Evolutionary conservation across 2,329 filamentous ascomycete genomes (phyloP), one percentile per base, ranked within the genome.

Genomic region (Grosmannia serpens): DNA sequence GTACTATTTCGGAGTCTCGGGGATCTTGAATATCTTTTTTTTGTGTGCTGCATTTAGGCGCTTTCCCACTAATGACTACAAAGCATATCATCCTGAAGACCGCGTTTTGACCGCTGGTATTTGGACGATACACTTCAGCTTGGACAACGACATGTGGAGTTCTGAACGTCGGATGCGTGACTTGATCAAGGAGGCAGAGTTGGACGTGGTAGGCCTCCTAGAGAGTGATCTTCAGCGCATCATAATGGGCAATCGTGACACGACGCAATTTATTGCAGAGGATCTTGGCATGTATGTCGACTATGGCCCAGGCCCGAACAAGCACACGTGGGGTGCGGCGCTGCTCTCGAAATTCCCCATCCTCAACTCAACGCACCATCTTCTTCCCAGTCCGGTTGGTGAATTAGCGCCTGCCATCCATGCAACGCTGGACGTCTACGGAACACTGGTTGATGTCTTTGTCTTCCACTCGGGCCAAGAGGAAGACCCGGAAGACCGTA

Each of bases 391-490:
- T 17, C 94, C 94, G 0, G 91, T 95, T 1, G 94, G 94, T 60
- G 94, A 99, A 71, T 81, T 99, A 35, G 94, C 94, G 1, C 94
- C 94, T 1, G 92, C 92, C 9, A 97, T 99, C 63, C 89, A 96
- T 67, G 94, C 94, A n/a, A 97, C 94, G 0, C 79, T 99, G 38
- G 88, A 96, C 67, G 88, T 91, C 53, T 96, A 97, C 70, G 94
- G 91, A 54, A 85, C 91, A 65, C 75, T 89, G 56, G 82, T 99
- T 11, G 94, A 99, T 66, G 88, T 97, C 2, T 95, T 96, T 62
- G 94, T 99, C 58, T 99, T 99, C 83, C 94, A 99, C 75, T 97
- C 92, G 0, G 94, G 94, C 15, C 94, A 99, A 70, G 92, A 99
- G 73, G 94, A 99, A 72, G 94, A 99, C 66, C 85, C 85, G 0